Conservation (phyloP, 768 basidiomycete species). For the Lactarius psammicola region DNA sequence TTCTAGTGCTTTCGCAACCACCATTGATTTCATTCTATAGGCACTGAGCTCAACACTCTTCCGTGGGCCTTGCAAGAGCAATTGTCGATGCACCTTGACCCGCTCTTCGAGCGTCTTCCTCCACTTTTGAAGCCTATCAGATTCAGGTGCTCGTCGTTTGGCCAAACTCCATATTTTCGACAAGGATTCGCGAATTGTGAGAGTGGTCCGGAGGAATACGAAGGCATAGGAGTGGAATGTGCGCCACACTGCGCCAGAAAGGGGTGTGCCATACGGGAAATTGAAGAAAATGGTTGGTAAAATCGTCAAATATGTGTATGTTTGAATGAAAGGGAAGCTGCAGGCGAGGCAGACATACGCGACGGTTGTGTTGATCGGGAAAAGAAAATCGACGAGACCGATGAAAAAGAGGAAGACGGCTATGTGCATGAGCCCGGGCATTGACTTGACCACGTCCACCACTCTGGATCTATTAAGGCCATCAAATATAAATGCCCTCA, state of each 20-base stretch:
- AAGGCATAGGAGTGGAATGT: background rate
- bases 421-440: background rate
- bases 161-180: too few relatives aligned
- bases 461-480: background rate
- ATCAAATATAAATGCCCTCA: background rate
- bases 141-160: too few relatives aligned
- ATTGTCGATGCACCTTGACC: too few relatives aligned
- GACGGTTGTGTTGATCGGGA: background rate
- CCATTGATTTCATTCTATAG: background rate
- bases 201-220: too few relatives aligned
- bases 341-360: background rate
- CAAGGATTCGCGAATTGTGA: too few relatives aligned
- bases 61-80: too few relatives aligned
- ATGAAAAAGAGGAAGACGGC: slow-evolving; percentile 13
- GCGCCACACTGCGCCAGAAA: background rate
- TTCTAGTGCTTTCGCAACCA: background rate
- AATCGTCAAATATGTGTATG: background rate
- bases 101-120: too few relatives aligned
- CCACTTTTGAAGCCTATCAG: too few relatives aligned
- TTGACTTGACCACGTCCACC: background rate
- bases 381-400: background rate
- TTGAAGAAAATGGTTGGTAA: background rate
- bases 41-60: background rate
- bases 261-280: slow-evolving; percentile 5
- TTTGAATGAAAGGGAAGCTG: too few relatives aligned